Conservation (phyloP, 495 filamentous ascomycete species). For the Aspergillus homomorphus region DNA sequence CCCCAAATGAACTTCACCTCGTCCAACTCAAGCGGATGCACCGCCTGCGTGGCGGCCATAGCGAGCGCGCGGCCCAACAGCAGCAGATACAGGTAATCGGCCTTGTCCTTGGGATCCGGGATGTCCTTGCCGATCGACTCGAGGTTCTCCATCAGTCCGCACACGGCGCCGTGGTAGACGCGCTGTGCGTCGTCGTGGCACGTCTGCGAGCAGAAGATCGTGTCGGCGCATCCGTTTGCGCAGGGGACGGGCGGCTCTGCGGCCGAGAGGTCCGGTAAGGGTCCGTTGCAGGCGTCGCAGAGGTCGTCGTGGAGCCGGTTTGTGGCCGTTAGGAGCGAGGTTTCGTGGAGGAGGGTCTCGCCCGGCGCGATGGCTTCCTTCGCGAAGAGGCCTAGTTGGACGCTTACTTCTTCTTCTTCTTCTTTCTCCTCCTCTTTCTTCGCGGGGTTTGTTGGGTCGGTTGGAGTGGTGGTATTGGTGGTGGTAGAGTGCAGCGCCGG, state of each 20-base stretch:
- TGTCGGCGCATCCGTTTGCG: conserved; percentile 67
- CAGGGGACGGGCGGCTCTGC: conserved; percentile 54
- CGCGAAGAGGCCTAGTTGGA: conserved; percentile 86
- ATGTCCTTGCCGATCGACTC: conserved; percentile 79
- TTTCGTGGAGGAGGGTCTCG: conserved; percentile 76
- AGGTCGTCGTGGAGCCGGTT: conserved; percentile 74
- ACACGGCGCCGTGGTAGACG: conserved; percentile 82
- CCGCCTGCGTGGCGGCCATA: conserved; percentile 76
- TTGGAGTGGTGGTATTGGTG: conserved; percentile 15
- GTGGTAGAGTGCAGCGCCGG: conserved; percentile 60
- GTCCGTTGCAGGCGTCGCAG: conserved; percentile 79
- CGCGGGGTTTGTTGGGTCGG: conserved; percentile 24
- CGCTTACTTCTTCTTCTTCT: conserved; percentile 34
- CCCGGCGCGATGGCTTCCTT: conserved; percentile 73
- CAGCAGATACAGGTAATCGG: conserved; percentile 74
- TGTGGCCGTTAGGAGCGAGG: conserved; percentile 76
- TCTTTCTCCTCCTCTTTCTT: conserved; percentile 19
- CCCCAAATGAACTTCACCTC: conserved; percentile 95
- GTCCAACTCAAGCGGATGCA: conserved; percentile 77
- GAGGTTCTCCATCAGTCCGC: conserved; percentile 69
- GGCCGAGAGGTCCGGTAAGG: conserved; percentile 62
- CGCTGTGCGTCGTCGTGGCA: conserved; percentile 70
- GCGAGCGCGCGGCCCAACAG: conserved; percentile 77
- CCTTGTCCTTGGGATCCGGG: conserved; percentile 61
- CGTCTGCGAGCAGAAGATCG: conserved; percentile 75